Percentiles rank a stretch among this genome's conserved stretches.
phyloP scores from a whole-genome alignment of 192 early-diverging fungal species.

The Entomortierella beljakovae region DNA sequence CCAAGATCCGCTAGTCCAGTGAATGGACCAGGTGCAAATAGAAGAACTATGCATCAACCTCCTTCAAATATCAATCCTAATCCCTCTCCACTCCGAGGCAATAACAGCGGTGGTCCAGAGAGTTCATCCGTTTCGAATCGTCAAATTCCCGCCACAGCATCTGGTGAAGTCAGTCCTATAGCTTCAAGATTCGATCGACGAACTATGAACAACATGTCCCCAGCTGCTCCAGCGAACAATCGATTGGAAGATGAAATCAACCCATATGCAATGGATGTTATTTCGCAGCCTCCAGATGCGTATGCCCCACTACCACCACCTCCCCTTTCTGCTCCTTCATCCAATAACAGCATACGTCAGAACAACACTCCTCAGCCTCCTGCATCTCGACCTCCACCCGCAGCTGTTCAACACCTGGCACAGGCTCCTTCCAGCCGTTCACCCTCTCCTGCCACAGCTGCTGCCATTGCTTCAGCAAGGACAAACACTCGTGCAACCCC shows the following conservation, averaged over 20 bases:
- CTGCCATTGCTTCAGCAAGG: no score
- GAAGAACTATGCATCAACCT: constrained; percentile 29
- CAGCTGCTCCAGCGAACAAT: not conserved
- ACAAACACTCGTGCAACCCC: no score
- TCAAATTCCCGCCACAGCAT: not conserved
- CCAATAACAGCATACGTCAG: constrained; percentile 25
- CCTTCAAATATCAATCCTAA: constrained; percentile 13
- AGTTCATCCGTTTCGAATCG: constrained; percentile 25
- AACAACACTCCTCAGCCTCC: no score
- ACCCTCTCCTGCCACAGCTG: no score
- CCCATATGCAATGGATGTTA: constrained; percentile 29
- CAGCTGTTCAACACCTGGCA: no score
- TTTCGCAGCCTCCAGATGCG: not conserved
- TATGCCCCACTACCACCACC: not conserved
- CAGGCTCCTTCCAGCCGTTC: no score
- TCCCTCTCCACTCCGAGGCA: constrained; percentile 37
- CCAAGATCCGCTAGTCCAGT: constrained; percentile 20
- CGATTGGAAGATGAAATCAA: not conserved
- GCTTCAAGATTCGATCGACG: constrained; percentile 1
- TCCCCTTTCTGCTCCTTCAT: constrained; percentile 17
- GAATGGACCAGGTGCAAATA: constrained; percentile 11
- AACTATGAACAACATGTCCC: constrained; percentile 9
- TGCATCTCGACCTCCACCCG: no score
- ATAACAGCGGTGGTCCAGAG: no score
- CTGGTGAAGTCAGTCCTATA: not conserved